Evolutionary conservation across 305 asterid species (phyloP).

Genomic region (Andrographis paniculata): DNA sequence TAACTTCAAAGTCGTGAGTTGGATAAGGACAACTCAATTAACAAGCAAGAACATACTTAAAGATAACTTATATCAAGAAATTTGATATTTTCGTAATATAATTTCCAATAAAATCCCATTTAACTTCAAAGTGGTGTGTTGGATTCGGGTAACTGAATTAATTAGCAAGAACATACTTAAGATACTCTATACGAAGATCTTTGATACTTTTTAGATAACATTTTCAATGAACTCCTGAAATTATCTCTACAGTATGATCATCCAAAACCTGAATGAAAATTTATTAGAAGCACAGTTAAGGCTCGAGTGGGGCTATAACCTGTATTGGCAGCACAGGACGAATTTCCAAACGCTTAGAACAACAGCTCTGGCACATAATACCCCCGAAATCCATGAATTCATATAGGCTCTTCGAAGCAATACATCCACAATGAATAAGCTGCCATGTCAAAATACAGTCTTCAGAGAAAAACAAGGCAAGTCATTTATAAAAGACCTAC

Average conservation of each 20-base stretch:
- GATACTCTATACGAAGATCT: no score
- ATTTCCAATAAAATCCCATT: no score
- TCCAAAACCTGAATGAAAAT: neutral
- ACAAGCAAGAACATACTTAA: no score
- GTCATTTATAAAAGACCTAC: conserved; percentile 2
- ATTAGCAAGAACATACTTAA: no score
- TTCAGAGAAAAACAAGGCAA: conserved; percentile 5
- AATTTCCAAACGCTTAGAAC: conserved; percentile 54
- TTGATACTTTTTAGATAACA: no score
- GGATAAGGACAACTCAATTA: no score
- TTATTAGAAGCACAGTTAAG: neutral
- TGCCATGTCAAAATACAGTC: conserved; percentile 23
- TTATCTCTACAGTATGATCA: neutral
- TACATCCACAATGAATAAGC: conserved; percentile 88
- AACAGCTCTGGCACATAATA: conserved; percentile 63
- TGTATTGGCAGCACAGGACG: conserved; percentile 33
- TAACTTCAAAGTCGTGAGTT: no score
- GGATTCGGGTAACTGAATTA: no score
- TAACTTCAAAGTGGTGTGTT: no score
- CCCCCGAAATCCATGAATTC: conserved; percentile 92
- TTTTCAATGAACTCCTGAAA: neutral
- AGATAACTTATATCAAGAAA: no score
- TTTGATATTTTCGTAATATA: no score
- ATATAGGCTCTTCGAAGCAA: conserved; percentile 62
- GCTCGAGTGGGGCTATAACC: conserved; percentile 28